Percentiles rank a stretch among this genome's conserved stretches.
phyloP scores from a whole-genome alignment of 2,329 filamentous ascomycete species.

The Cytospora leucostoma region DNA sequence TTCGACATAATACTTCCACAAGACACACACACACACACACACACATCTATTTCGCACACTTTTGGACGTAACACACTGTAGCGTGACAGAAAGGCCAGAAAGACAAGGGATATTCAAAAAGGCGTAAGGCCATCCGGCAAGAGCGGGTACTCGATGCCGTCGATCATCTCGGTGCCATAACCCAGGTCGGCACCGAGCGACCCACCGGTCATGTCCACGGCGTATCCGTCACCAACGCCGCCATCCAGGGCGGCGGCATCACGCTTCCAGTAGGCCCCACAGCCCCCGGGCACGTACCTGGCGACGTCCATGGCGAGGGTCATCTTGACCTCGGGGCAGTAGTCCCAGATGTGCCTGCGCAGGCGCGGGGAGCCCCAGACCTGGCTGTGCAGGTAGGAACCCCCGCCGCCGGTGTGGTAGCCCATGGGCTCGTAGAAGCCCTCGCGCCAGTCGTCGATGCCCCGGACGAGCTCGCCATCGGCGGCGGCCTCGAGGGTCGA shows the following conservation, averaged over 20 bases:
- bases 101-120: constrained; percentile 33
- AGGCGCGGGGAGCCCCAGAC: constrained; percentile 50
- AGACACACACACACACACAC: no score
- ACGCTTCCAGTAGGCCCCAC: constrained; percentile 49
- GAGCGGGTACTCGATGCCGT: constrained; percentile 44
- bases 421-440: constrained; percentile 54
- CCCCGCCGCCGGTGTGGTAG: constrained; percentile 52
- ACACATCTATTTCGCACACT: no score
- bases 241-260: constrained; percentile 26
- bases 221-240: constrained; percentile 19
- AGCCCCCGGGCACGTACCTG: constrained; percentile 51
- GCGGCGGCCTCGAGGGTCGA: constrained; percentile 29
- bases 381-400: constrained; percentile 42
- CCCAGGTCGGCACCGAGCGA: constrained; percentile 34
- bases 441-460: constrained; percentile 46
- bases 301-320: constrained; percentile 51
- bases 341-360: constrained; percentile 52
- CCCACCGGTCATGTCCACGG: constrained; percentile 28
- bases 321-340: constrained; percentile 55
- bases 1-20: no score
- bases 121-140: constrained; percentile 40
- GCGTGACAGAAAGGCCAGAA: no score
- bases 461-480: constrained; percentile 43
- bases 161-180: constrained; percentile 44
- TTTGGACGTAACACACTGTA: no score